Evolutionary conservation across 306 rosid species (phyloP).

Genomic region (Sphenostylis stenocarpa): DNA sequence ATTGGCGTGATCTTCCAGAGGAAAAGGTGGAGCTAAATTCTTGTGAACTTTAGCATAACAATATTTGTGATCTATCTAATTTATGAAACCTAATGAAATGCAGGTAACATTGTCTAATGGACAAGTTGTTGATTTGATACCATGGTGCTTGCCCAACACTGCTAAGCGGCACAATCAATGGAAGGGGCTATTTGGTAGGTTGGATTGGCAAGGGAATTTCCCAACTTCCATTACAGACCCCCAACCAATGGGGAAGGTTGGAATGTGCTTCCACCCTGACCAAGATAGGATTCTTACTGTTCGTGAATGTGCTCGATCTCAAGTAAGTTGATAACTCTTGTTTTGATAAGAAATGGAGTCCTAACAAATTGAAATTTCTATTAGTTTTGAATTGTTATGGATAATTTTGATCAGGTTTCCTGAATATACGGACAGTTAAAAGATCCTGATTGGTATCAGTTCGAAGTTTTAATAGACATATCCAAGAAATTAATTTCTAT

Average conservation of each 20-base stretch:
- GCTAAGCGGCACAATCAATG: constrained; percentile 97
- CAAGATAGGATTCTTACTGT: constrained; percentile 95
- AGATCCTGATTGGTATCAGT: too few species aligned
- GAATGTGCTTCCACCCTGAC: constrained; percentile 98
- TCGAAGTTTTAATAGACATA: not conserved
- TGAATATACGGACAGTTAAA: too few species aligned
- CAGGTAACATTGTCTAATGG: constrained; percentile 76
- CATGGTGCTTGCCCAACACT: constrained; percentile 99
- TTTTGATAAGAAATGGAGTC: too few species aligned
- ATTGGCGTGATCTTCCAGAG: constrained; percentile 94
- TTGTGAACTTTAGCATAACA: not conserved
- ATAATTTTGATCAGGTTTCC: too few species aligned
- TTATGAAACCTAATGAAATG: constrained; percentile 22
- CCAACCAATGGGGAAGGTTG: constrained; percentile 99
- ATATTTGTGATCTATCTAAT: constrained; percentile 4
- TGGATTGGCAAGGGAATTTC: constrained; percentile 97
- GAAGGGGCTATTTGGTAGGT: constrained; percentile 95
- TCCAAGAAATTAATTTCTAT: not conserved
- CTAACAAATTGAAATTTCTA: not conserved
- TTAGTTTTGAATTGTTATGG: not conserved
- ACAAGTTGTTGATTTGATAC: constrained; percentile 83
- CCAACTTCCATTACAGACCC: constrained; percentile 97
- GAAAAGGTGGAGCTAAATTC: constrained; percentile 63
- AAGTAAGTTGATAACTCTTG: constrained; percentile 61
- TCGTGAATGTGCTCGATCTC: constrained; percentile 96